These are phyloP conservation scores for Phaseolus lunatus DNA, from an alignment of 306 rosid species.

Conservation along the genomic window DNA sequence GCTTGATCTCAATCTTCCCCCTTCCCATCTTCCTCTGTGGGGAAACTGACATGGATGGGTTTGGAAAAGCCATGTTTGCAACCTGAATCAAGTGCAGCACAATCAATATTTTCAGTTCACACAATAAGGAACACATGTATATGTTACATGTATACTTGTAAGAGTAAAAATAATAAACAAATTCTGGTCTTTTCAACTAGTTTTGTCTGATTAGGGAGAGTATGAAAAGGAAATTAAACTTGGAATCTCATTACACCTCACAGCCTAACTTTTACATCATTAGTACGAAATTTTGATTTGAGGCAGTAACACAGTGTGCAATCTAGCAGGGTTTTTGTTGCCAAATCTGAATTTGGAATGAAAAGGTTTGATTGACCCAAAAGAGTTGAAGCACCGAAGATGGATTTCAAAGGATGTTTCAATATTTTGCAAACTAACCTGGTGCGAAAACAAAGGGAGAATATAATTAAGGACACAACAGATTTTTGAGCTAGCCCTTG, in stretches of 20 bases:
- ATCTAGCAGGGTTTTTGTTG: constrained; percentile 37
- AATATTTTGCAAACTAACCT: constrained; percentile 66
- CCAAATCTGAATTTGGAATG: constrained; percentile 54
- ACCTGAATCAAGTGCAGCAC: constrained; percentile 50
- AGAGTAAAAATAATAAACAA: neutral
- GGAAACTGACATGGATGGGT: constrained; percentile 58
- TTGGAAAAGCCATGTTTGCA: constrained; percentile 66
- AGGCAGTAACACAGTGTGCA: constrained; percentile 38
- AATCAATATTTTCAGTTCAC: constrained; percentile 21
- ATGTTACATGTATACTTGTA: neutral
- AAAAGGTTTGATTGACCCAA: constrained; percentile 52
- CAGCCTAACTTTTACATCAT: constrained; percentile 39
- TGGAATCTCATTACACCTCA: constrained; percentile 26
- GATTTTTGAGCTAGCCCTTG: constrained; percentile 57
- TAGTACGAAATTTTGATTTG: constrained; percentile 35
- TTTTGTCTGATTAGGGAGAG: constrained; percentile 37
- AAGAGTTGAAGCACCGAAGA: constrained; percentile 62
- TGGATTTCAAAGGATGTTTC: constrained; percentile 51
- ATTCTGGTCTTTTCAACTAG: constrained; percentile 10
- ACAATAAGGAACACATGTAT: neutral
- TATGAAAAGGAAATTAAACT: constrained; percentile 5
- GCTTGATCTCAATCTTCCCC: constrained; percentile 95
- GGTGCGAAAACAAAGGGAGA: constrained; percentile 62
- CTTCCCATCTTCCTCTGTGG: constrained; percentile 91
- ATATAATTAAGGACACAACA: constrained; percentile 58